Evolutionary conservation across 176 grass and related monocot genomes (phyloP), one percentile per base, ranked within the genome.

Genomic region (Carex littledalei): DNA sequence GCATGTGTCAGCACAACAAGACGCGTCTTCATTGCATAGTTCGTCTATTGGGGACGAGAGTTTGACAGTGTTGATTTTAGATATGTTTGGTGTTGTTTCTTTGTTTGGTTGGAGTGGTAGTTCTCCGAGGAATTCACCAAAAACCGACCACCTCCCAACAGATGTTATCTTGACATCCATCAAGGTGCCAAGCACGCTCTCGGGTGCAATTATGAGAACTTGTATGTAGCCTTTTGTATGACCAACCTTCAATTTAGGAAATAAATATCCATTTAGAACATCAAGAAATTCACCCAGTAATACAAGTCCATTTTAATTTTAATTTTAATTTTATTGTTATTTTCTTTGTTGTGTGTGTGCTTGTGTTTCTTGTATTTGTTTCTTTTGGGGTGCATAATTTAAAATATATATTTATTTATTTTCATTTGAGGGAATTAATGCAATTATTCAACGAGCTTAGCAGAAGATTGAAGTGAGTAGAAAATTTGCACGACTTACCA

Each of bases 161-260:
- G 96, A 95, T 53, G 90, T 92, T 26, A 99, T 94, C 85, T 94
- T 95, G 24, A 84, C 93, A 84, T 95, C 49, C 15, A 87, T 87
- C 18, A 90, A 92, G 60, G 85, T 89, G 84, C 93, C 96, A 74
- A 99, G 37, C 86, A 95, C 87, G 18, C 88, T 89, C 37, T 94
- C 96, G 11, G 91, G 88, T 67, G 93, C 96, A 85, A 94, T 89
- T 64, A 99, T 90, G 84, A 99, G 93, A 55, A 95, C 96, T 84
- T 95, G 91, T 78, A 95, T 94, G 72, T 99, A 98, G 13, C 84
- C 93, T 88, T 99, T 94, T 53, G 93, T 95, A 89, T 99, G 96
- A 41, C 96, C 93, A 81, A 95, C 91, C 96, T 99, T 81, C 66
- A 60, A 63, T 85, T 32, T 18, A 50, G 18, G 79, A 58, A 67